phyloP scores from a whole-genome alignment of 352 stramenopile species.

The Phytophthora cryptogea region DNA sequence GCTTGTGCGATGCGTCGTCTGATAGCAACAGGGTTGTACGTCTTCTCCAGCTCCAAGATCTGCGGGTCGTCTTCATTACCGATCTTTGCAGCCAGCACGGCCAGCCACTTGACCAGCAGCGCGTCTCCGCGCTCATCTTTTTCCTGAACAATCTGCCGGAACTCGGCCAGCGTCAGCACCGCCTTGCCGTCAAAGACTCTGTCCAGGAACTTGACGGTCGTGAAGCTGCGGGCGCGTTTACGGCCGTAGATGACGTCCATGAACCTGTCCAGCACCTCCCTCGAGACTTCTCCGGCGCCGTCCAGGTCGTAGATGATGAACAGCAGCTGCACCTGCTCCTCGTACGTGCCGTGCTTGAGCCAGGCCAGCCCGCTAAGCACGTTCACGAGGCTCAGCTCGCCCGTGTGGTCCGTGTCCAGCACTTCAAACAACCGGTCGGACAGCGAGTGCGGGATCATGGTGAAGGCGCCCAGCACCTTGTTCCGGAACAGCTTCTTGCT shows the following conservation, averaged over 20 bases:
- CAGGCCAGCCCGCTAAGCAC: conserved; percentile 73
- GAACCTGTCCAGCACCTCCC: conserved; percentile 77
- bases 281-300: conserved; percentile 54
- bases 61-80: conserved; percentile 67
- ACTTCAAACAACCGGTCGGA: conserved; percentile 86
- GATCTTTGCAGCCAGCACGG: conserved; percentile 66
- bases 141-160: conserved; percentile 54
- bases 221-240: conserved; percentile 39
- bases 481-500: conserved; percentile 82
- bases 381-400: conserved; percentile 64
- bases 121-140: conserved; percentile 60
- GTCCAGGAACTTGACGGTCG: conserved; percentile 63
- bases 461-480: conserved; percentile 78
- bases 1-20: conserved; percentile 72
- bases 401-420: conserved; percentile 70
- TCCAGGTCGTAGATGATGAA: conserved; percentile 90
- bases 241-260: conserved; percentile 88
- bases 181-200: conserved; percentile 52
- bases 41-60: conserved; percentile 75
- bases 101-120: conserved; percentile 69
- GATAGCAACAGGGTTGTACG: conserved; percentile 85
- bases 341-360: conserved; percentile 73
- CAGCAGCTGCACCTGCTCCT: conserved; percentile 78
- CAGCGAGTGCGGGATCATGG: conserved; percentile 82
- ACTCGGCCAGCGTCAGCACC: conserved; percentile 64